Evolutionary conservation across 192 early-diverging fungal genomes (phyloP).

Genomic region (Pilaira anomala): DNA sequence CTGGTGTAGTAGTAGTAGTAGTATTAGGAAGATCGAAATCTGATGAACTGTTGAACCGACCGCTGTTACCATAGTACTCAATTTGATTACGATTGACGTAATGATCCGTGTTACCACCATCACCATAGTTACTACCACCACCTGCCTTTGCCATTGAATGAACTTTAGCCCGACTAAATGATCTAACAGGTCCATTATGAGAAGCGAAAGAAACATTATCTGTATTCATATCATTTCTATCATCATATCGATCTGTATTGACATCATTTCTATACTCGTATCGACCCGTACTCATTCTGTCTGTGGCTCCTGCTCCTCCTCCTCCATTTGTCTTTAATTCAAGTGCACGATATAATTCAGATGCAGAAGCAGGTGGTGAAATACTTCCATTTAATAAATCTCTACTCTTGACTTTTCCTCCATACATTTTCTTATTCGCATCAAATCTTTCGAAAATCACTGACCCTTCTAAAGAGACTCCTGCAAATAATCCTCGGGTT

Average conservation of each 20-base stretch:
- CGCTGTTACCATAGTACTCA: neutral
- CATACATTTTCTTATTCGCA: conserved; percentile 96
- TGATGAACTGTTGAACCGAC: neutral
- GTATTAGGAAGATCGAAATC: neutral
- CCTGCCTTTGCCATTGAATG: conserved; percentile 2
- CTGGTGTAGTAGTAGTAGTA: neutral
- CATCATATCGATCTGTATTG: conserved; percentile 6
- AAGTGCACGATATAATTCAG: conserved; percentile 70
- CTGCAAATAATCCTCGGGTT: conserved; percentile 91
- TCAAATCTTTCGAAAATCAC: conserved; percentile 87
- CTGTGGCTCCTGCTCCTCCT: neutral
- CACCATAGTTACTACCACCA: neutral
- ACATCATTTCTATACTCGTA: neutral
- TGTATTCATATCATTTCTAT: neutral
- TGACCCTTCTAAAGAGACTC: conserved; percentile 59
- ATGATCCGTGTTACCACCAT: too few species aligned
- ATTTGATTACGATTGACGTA: neutral
- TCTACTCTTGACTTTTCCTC: conserved; percentile 67
- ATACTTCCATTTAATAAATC: conserved; percentile 77
- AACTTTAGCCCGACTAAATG: conserved; percentile 7
- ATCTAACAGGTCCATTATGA: too few species aligned
- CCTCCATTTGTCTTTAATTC: conserved; percentile 24
- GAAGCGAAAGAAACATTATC: neutral
- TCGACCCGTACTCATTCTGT: neutral
- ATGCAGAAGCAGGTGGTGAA: conserved; percentile 72